Conservation (phyloP, 1,284 basidiomycete genomes). For the Phylloboletellus chloephorus region DNA sequence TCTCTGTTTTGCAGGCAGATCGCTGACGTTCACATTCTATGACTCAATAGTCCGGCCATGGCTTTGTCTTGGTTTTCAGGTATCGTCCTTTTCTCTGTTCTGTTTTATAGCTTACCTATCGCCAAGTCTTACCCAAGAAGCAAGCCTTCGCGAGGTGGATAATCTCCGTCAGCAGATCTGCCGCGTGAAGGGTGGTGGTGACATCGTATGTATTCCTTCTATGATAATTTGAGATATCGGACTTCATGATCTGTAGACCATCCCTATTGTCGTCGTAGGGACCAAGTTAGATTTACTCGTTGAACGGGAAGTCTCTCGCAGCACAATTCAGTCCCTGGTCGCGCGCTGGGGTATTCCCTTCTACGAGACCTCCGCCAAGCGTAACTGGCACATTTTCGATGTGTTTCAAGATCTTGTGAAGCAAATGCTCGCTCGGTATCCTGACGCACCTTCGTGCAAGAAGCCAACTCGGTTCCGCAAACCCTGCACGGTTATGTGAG, state of each 20-base stretch:
- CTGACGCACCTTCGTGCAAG: constrained; percentile 39
- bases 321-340: constrained; percentile 61
- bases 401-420: constrained; percentile 75
- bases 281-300: constrained; percentile 82
- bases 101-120: constrained; percentile 11
- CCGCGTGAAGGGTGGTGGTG: constrained; percentile 69
- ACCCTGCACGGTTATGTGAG: constrained; percentile 58
- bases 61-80: constrained; percentile 84
- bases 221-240: constrained; percentile 10
- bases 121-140: constrained; percentile 68
- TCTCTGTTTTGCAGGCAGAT: not conserved
- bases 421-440: constrained; percentile 67
- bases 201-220: constrained; percentile 41
- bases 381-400: constrained; percentile 73
- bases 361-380: constrained; percentile 81
- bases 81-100: constrained; percentile 21
- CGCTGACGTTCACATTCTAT: constrained; percentile 6
- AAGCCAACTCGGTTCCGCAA: constrained; percentile 36
- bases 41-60: constrained; percentile 54
- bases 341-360: constrained; percentile 70
- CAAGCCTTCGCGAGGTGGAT: constrained; percentile 72
- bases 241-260: constrained; percentile 35
- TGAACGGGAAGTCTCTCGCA: constrained; percentile 74
- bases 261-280: constrained; percentile 84
- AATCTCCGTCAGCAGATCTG: constrained; percentile 76